phyloP scores from a whole-genome alignment of 1,284 basidiomycete species.

The Leccinum insolens region DNA sequence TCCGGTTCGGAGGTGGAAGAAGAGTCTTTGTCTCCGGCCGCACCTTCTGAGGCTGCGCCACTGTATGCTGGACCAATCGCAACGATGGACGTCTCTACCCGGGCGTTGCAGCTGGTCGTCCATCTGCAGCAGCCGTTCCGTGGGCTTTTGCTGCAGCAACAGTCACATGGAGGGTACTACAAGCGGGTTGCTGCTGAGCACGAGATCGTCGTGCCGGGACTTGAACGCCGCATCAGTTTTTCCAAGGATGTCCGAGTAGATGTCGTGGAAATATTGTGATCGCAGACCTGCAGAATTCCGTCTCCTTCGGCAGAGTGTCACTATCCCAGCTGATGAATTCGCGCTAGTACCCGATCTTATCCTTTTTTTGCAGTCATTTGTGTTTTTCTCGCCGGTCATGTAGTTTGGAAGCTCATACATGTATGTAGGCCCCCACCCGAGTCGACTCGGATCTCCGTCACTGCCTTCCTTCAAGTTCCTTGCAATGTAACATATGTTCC shows the following conservation, averaged over 20 bases:
- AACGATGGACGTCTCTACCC: background rate
- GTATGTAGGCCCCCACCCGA: no score
- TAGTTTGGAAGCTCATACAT: no score
- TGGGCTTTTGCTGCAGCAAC: conserved; percentile 4
- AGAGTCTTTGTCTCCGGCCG: no score
- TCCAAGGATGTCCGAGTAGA: background rate
- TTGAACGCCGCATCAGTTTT: background rate
- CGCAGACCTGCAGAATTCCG: no score
- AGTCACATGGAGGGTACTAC: background rate
- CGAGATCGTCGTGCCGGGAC: conserved; percentile 1
- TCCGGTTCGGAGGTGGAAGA: background rate
- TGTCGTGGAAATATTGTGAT: conserved; percentile 10
- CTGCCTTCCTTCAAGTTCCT: no score
- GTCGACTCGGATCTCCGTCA: no score
- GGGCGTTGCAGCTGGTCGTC: background rate
- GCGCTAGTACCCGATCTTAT: no score
- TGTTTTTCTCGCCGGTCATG: no score
- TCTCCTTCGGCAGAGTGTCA: no score
- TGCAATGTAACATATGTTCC: no score
- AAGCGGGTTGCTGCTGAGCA: conserved; percentile 8
- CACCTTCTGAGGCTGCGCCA: background rate
- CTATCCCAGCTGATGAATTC: no score
- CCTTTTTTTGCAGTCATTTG: no score
- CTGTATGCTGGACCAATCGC: background rate
- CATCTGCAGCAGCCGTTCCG: conserved; percentile 8